These are phyloP conservation scores for Monilinia vaccinii-corymbosi DNA, from an alignment of 2,329 filamentous ascomycete species.

Conservation along the genomic window DNA sequence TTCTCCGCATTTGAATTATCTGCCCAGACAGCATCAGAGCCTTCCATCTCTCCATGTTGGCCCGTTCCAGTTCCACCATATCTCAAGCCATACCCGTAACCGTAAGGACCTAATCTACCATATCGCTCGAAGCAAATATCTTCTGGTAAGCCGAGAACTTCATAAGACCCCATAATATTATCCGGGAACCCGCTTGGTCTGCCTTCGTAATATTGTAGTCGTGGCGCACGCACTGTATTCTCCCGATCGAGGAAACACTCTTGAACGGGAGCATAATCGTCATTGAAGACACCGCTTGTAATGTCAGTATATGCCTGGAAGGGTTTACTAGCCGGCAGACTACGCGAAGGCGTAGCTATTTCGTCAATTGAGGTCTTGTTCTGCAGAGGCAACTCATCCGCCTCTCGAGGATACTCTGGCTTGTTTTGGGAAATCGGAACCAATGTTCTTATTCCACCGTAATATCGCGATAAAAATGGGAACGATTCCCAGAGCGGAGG, in stretches of 20 bases:
- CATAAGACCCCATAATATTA: constrained; percentile 77
- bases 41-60: constrained; percentile 73
- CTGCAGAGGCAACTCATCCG: constrained; percentile 46
- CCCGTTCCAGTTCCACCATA: constrained; percentile 79
- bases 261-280: constrained; percentile 43
- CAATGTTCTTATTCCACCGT: constrained; percentile 73
- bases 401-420: constrained; percentile 69
- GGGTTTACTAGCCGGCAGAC: constrained; percentile 39
- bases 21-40: constrained; percentile 71
- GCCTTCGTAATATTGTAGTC: constrained; percentile 65
- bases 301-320: constrained; percentile 57
- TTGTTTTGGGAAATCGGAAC: constrained; percentile 55
- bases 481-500: constrained; percentile 76
- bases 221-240: constrained; percentile 56
- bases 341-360: constrained; percentile 30
- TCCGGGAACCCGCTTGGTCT: constrained; percentile 79
- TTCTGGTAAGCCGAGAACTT: constrained; percentile 66
- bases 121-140: constrained; percentile 92
- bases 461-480: constrained; percentile 77
- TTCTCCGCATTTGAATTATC: constrained; percentile 28
- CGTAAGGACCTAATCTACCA: constrained; percentile 81
- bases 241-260: constrained; percentile 72
- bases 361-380: constrained; percentile 28
- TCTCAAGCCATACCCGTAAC: constrained; percentile 72
- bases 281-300: constrained; percentile 38